Conservation (phyloP, 2,329 filamentous ascomycete species). For the Colletotrichum sp. region DNA sequence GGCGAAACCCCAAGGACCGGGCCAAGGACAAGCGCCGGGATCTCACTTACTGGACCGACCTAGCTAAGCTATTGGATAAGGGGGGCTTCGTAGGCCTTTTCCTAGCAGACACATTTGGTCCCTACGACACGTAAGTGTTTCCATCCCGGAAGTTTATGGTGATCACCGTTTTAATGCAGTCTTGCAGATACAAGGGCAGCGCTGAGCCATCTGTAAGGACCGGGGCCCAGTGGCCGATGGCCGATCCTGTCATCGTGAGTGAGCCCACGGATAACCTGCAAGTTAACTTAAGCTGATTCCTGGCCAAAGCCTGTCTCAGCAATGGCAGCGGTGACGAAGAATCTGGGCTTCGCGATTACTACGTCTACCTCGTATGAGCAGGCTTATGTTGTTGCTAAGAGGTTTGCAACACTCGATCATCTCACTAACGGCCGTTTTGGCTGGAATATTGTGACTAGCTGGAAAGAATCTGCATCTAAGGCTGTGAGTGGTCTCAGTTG, state of each 20-base stretch:
- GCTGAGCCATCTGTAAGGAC: slow-evolving; percentile 61
- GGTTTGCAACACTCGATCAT: slow-evolving; percentile 67
- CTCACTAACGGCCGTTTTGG: slow-evolving; percentile 65
- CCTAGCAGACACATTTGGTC: slow-evolving; percentile 59
- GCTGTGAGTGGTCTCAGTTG: slow-evolving; percentile 31
- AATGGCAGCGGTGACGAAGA: slow-evolving; percentile 71
- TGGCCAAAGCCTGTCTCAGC: slow-evolving; percentile 34
- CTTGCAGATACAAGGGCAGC: slow-evolving; percentile 43
- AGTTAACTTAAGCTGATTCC: neutral
- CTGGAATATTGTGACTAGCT: slow-evolving; percentile 69
- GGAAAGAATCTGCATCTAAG: slow-evolving; percentile 66
- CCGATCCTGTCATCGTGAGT: slow-evolving; percentile 64
- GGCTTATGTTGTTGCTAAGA: slow-evolving; percentile 65
- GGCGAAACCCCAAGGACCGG: slow-evolving; percentile 6
- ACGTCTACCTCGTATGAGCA: slow-evolving; percentile 68
- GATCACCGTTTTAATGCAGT: neutral
- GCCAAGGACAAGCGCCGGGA: slow-evolving; percentile 6
- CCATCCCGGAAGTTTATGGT: neutral
- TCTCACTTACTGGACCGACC: slow-evolving; percentile 62
- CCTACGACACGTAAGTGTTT: slow-evolving; percentile 62
- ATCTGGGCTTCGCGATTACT: slow-evolving; percentile 66
- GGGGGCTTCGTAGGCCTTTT: slow-evolving; percentile 70
- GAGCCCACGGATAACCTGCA: neutral
- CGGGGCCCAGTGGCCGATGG: slow-evolving; percentile 69
- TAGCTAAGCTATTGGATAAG: slow-evolving; percentile 66